Evolutionary conservation across 208 protist genomes (phyloP).

Genomic region (Porcisia deanei): DNA sequence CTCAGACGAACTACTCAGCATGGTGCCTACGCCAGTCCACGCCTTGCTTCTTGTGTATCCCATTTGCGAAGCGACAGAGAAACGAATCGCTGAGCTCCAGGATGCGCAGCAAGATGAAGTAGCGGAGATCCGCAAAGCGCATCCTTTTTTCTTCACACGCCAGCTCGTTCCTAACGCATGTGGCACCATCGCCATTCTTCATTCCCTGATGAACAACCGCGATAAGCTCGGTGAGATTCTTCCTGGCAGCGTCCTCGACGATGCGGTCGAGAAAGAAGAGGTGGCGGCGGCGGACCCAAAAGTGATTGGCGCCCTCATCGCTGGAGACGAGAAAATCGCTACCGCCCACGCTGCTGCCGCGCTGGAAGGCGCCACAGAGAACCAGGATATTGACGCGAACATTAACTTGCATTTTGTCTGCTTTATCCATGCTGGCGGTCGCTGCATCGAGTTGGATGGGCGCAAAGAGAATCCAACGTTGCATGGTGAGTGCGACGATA

Average conservation of each 20-base stretch:
- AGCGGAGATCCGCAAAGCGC: constrained; percentile 37
- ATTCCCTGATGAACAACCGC: constrained; percentile 93
- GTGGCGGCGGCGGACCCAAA: background rate
- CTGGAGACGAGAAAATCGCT: constrained; percentile 32
- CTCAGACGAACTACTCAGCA: constrained; percentile 81
- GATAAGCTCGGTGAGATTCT: constrained; percentile 46
- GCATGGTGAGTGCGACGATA: constrained; percentile 67
- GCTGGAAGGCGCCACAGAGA: constrained; percentile 58
- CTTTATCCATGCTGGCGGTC: constrained; percentile 82
- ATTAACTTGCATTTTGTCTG: constrained; percentile 95
- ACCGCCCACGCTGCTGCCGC: constrained; percentile 68
- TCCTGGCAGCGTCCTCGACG: constrained; percentile 38
- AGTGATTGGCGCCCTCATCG: constrained; percentile 46
- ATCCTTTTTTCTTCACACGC: constrained; percentile 89
- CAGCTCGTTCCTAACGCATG: constrained; percentile 95
- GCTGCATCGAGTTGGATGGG: constrained; percentile 95
- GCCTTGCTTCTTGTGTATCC: constrained; percentile 95
- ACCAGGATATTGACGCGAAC: constrained; percentile 60
- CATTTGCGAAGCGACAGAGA: constrained; percentile 56
- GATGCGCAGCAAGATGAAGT: constrained; percentile 39
- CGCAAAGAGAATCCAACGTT: constrained; percentile 83
- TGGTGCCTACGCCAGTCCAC: constrained; percentile 89
- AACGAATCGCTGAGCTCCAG: constrained; percentile 13
- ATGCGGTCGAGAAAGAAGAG: background rate
- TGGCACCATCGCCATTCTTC: constrained; percentile 94